Evolutionary conservation across 148 eudicot species (phyloP).

Genomic region (Hydrangea macrophylla): DNA sequence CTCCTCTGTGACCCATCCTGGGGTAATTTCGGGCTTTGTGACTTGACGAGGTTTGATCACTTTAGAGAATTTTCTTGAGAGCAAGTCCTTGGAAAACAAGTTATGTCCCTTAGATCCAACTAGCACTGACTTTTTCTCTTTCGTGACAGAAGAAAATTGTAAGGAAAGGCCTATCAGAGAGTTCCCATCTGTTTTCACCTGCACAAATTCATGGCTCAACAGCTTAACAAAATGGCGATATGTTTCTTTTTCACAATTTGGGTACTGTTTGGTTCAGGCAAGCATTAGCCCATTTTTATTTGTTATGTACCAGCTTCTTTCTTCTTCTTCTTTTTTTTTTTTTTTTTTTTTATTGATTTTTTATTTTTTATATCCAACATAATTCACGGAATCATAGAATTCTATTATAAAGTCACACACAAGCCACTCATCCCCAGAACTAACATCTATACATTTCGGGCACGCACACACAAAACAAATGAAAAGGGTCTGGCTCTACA

Average conservation of each 20-base stretch:
- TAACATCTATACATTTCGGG: background rate
- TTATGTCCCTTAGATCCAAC: constrained; percentile 66
- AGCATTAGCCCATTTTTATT: background rate
- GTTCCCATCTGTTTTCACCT: constrained; percentile 68
- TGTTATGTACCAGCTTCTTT: background rate
- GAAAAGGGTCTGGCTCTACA: too few species aligned
- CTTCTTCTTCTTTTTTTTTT: background rate
- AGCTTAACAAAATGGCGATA: background rate
- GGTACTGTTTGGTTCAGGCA: background rate
- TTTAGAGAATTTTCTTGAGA: constrained; percentile 48
- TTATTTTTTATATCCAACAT: background rate
- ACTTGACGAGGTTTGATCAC: constrained; percentile 62
- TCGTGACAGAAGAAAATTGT: constrained; percentile 34
- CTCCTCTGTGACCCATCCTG: constrained; percentile 66
- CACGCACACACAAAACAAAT: too few species aligned
- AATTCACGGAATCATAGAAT: background rate
- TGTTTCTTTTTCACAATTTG: background rate
- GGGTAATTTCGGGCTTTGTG: constrained; percentile 34
- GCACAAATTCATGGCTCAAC: constrained; percentile 20
- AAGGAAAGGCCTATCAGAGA: constrained; percentile 75
- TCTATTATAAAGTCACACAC: background rate
- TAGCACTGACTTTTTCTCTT: constrained; percentile 42
- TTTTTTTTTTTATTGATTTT: too few species aligned
- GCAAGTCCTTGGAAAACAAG: constrained; percentile 45
- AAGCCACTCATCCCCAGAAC: background rate